These are phyloP conservation scores for Opeltia flavorubescens DNA, from an alignment of 495 filamentous ascomycete species.

Conservation along the genomic window DNA sequence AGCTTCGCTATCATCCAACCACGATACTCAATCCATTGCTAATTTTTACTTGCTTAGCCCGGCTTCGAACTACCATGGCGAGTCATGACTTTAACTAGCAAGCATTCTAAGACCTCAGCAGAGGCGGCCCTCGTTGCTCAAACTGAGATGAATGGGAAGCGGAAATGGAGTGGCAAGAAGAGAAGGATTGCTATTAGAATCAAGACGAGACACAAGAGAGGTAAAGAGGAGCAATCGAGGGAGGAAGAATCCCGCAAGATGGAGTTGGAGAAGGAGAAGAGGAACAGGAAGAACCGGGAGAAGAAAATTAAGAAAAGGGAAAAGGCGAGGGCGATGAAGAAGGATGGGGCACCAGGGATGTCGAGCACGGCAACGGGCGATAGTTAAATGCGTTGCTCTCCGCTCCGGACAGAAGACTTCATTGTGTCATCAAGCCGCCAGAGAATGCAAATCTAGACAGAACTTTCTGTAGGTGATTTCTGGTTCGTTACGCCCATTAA, in stretches of 20 bases:
- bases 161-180: conserved; percentile 13
- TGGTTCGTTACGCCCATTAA: too few relatives aligned
- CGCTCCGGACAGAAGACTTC: too few relatives aligned
- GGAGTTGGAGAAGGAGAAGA: conserved; percentile 10
- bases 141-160: not conserved
- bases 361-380: not conserved
- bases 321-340: conserved; percentile 8
- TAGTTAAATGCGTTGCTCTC: too few relatives aligned
- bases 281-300: conserved; percentile 12
- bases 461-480: too few relatives aligned
- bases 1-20: too few relatives aligned
- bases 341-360: not conserved
- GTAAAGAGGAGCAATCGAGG: not conserved
- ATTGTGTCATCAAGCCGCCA: too few relatives aligned
- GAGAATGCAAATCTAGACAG: too few relatives aligned
- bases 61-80: not conserved
- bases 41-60: not conserved
- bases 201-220: not conserved
- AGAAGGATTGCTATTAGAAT: conserved; percentile 10
- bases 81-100: not conserved
- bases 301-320: conserved; percentile 15
- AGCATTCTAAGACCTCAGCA: not conserved
- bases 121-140: too few relatives aligned
- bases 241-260: not conserved
- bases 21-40: too few relatives aligned